Evolutionary conservation across 306 rosid genomes (phyloP), one percentile per base, ranked within the genome.

Genomic region (Trifolium repens): DNA sequence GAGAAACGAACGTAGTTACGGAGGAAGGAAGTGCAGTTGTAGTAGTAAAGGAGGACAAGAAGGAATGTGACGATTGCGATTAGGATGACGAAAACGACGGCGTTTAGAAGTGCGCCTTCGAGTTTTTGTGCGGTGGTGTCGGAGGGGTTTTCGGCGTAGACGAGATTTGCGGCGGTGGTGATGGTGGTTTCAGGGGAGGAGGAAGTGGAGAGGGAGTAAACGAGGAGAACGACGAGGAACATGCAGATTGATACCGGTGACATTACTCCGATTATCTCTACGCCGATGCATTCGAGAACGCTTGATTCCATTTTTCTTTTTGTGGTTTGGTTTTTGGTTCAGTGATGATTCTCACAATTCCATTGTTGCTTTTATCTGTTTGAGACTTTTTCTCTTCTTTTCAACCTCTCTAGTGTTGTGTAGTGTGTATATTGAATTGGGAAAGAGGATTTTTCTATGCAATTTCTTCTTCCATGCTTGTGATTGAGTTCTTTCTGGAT

Each of bases 181-280:
- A 89, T 77, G 24, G 86, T 69, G 72, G 73, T 24, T 26, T 81
- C 49, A 7, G 86, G 15, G 5, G 86, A 49, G 5, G 81, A 49
- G 35, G 96, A 80, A 9, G 97, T 74, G 37, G 97, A 84, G 78
- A 90, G 88, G 27, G 98, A 81, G 81, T 91, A 94, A 53, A 94
- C 97, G 19, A 94, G 60, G 58, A 94, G 87, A 9, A 94, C 98
- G 0, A 94, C 98, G 2, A 91, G 87, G 59, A 91, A 75, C 98
- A 94, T 94, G 82, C 98, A 94, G 84, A 94, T 91, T 62, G 98
- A 94, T 2, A 94, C 98, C 0, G 98, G 98, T 9, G 89, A 88
- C 98, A 94, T 94, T 2, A 94, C 97, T 3, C 96, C 98, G 53
- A 91, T 91, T 63, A 94, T 91, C 72, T 94, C 98, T 0, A 82